Base-by-base conservation (phyloP, 352 stramenopile species). In the Globisporangium cederbergense region DNA sequence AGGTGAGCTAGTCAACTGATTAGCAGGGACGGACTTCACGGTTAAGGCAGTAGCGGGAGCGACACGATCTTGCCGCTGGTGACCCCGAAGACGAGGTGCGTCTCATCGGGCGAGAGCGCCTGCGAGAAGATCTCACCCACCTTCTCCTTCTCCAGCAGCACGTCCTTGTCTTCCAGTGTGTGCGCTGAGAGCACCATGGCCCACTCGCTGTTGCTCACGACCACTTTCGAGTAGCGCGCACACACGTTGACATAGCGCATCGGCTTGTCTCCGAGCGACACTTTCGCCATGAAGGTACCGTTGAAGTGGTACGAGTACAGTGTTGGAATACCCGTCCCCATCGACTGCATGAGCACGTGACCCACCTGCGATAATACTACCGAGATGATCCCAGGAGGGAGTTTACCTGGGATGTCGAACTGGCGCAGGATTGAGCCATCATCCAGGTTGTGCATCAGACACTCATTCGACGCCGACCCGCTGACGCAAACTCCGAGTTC, bases 241-340 rank as follows among this genome's bases (percentile, higher is more conserved):
- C 74, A 91, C 49, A 91, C 76, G 38, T 66, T 79, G 55, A 91
- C 32, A 13, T 68, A 82, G 8, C 61, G 71, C 77, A 92, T 92
- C 9, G 73, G 72, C 0, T 30, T 47, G 1, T 74, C 66, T 4
- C 70, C 71, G 30, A 90, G 60, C 25, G 45, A 58, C 0, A 77
- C 61, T 43, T 72, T 64, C 22, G 83, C 85, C 52, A 96, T 60
- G 30, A 89, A 47, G 14, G 64, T 71, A 13, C 83, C 87, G 60
- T 96, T 90, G 50, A 92, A 67, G 58, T 92, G 84, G 60, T 90
- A 96, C 1, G 76, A 79, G 66, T 89, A 86, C 32, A 94, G 64
- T 67, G 75, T 76, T 0, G 84, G 72, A 30, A 45, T 34, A 18
- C 75, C 83, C 2, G 76, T 83, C 34, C 80, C 78, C 42, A 93